A percentile compares a stretch with the other conserved stretches of the same genome.
Evolutionary conservation across 805 yeast genomes (phyloP).

Genomic region (Monosporozyma aquatica): DNA sequence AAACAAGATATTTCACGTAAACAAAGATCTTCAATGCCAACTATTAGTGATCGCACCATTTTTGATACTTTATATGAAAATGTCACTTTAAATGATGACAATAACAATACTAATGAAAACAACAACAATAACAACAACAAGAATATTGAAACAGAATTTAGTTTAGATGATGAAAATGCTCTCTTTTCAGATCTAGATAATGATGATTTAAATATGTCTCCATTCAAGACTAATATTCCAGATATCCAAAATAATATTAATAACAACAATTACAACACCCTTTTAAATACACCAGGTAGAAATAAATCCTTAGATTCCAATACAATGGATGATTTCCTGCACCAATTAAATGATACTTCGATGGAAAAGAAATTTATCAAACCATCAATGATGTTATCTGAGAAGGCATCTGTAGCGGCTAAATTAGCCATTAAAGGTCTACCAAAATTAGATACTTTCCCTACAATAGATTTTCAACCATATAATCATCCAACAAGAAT

Average conservation of each 20-base stretch:
- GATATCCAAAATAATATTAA: neutral
- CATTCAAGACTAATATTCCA: neutral
- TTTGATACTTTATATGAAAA: conserved; percentile 17
- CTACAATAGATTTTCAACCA: conserved; percentile 9
- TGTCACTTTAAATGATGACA: conserved; percentile 7
- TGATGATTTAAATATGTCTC: neutral
- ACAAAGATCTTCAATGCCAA: conserved; percentile 9
- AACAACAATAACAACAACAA: neutral
- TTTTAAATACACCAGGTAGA: neutral
- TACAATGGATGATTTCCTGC: neutral
- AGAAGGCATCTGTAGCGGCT: conserved; percentile 22
- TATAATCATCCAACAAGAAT: conserved; percentile 8
- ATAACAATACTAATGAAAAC: conserved; percentile 5
- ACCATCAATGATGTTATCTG: conserved; percentile 25
- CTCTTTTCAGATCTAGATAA: conserved; percentile 2
- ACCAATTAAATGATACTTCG: neutral
- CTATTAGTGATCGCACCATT: conserved; percentile 8
- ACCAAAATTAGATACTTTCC: conserved; percentile 11
- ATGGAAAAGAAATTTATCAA: conserved; percentile 16
- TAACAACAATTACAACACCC: neutral
- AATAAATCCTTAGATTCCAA: too few species aligned
- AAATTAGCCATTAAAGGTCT: conserved; percentile 22
- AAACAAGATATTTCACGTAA: conserved; percentile 4
- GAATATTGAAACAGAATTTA: neutral
- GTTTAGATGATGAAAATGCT: conserved; percentile 8